Evolutionary conservation across 352 stramenopile genomes (phyloP).

Genomic region (Globisporangium radiosum): DNA sequence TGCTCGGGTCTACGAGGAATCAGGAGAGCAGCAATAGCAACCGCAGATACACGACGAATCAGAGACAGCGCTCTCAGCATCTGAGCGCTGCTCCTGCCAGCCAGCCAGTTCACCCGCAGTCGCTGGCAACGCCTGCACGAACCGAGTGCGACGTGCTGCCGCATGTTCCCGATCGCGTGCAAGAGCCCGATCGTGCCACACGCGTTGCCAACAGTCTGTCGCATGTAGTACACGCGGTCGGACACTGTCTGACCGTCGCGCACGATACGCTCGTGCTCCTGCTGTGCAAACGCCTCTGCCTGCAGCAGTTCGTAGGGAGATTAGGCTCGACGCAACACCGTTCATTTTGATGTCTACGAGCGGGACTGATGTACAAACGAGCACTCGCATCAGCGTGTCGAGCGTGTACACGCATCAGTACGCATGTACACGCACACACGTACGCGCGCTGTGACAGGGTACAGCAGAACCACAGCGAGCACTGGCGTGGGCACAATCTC

Average conservation of each 20-base stretch:
- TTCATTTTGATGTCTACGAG: not conserved
- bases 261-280: slow-evolving; percentile 66
- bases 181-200: slow-evolving; percentile 95
- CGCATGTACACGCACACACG: slow-evolving; percentile 3
- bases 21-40: not conserved
- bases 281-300: slow-evolving; percentile 72
- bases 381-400: no score
- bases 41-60: not conserved
- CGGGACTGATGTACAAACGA: not conserved
- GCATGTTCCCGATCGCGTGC: slow-evolving; percentile 91
- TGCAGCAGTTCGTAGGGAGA: slow-evolving; percentile 7
- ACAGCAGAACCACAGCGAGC: slow-evolving; percentile 92
- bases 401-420: no score
- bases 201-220: slow-evolving; percentile 96
- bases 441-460: slow-evolving; percentile 91
- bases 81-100: not conserved
- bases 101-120: not conserved
- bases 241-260: slow-evolving; percentile 69
- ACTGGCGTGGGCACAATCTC: slow-evolving; percentile 94
- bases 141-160: slow-evolving; percentile 63
- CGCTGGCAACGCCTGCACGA: not conserved
- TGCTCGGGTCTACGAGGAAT: slow-evolving; percentile 27
- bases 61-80: not conserved
- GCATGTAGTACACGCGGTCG: slow-evolving; percentile 85
- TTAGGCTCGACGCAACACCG: not conserved